phyloP scores from a whole-genome alignment of 2,329 filamentous ascomycete genomes.

The Nigrospora osmanthi region DNA sequence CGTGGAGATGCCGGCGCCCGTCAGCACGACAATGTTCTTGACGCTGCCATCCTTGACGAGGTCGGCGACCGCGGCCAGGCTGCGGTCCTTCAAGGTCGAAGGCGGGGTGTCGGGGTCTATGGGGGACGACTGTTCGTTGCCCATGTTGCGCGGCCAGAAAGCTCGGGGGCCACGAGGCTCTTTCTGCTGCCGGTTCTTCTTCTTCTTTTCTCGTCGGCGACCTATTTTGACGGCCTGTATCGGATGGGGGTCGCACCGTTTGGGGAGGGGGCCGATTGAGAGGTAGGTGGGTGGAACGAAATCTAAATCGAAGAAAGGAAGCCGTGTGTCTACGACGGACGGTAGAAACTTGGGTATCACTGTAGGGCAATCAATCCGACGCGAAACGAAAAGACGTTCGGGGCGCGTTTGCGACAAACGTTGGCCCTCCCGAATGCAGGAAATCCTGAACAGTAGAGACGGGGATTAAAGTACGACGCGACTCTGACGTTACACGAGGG shows the following conservation, averaged over 20 bases:
- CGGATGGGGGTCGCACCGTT: neutral
- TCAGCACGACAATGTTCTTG: conserved; percentile 76
- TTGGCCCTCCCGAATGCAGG: too few relatives aligned
- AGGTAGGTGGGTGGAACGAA: too few relatives aligned
- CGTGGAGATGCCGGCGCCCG: conserved; percentile 82
- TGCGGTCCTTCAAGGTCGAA: conserved; percentile 58
- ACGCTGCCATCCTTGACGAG: conserved; percentile 65
- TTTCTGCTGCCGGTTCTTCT: neutral
- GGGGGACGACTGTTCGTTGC: conserved; percentile 68
- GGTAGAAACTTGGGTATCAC: too few relatives aligned
- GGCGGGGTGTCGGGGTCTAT: conserved; percentile 59
- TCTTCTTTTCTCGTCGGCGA: conserved; percentile 3
- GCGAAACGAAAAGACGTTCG: too few relatives aligned
- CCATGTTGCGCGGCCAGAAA: conserved; percentile 55
- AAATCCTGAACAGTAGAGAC: too few relatives aligned
- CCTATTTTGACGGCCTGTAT: neutral
- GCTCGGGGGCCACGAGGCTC: conserved; percentile 7
- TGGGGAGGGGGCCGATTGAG: too few relatives aligned
- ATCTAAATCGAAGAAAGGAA: too few relatives aligned
- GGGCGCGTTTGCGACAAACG: too few relatives aligned
- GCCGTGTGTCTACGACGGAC: too few relatives aligned
- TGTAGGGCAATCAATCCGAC: too few relatives aligned
- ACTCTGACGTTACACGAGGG: too few relatives aligned
- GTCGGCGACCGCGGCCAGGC: conserved; percentile 67
- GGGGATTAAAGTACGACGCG: too few relatives aligned